A percentile compares a stretch with the other conserved stretches of the same genome.
These are phyloP conservation scores for Elongisporangium anandrum DNA, from an alignment of 352 stramenopile species.

Conservation along the genomic window DNA sequence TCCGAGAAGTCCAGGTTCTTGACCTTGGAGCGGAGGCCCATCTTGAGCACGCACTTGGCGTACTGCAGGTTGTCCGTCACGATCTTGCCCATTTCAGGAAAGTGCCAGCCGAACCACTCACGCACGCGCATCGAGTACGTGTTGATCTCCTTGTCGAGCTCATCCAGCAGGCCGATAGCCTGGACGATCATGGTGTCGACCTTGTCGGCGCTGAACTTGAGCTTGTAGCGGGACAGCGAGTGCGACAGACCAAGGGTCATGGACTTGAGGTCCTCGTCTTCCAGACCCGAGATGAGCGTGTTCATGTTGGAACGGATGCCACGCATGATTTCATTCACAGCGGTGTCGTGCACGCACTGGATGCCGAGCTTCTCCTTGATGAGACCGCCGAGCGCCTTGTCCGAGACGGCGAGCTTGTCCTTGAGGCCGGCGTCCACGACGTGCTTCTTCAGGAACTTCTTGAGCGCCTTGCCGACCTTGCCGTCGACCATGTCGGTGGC, in stretches of 20 bases:
- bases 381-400: conserved; percentile 93
- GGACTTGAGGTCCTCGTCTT: conserved; percentile 90
- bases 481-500: conserved; percentile 97
- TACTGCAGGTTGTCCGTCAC: conserved; percentile 99
- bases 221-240: conserved; percentile 98
- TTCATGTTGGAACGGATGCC: conserved; percentile 97
- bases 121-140: conserved; percentile 99
- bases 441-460: conserved; percentile 99
- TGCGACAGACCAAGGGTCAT: conserved; percentile 99
- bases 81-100: conserved; percentile 97
- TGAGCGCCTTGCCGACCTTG: conserved; percentile 96
- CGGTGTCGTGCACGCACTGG: conserved; percentile 87
- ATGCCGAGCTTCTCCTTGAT: conserved; percentile 99
- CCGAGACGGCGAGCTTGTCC: conserved; percentile 96
- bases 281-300: conserved; percentile 88
- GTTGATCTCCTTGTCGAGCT: conserved; percentile 99
- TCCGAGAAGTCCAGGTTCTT: conserved; percentile 92
- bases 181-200: conserved; percentile 99
- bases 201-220: conserved; percentile 99
- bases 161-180: conserved; percentile 98
- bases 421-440: conserved; percentile 91
- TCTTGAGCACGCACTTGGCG: conserved; percentile 96
- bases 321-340: conserved; percentile 95
- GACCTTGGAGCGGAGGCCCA: conserved; percentile 91
- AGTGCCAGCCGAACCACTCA: conserved; percentile 99